Evolutionary conservation across 768 basidiomycete species (phyloP).

Genomic region (Serendipita sp.): DNA sequence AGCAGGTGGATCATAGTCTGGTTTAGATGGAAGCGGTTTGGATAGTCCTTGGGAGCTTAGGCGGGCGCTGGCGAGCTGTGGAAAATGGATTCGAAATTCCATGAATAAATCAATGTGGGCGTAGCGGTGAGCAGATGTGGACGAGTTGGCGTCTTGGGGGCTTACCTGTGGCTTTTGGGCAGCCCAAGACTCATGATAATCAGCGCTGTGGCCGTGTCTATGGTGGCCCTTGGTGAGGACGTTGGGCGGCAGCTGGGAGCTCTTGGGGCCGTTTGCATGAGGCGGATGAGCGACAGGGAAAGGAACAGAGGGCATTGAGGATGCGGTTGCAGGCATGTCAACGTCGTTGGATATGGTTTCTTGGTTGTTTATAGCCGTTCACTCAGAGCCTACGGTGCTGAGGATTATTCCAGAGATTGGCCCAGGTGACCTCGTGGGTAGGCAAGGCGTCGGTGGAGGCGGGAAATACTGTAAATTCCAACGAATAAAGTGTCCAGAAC

Average conservation of each 20-base stretch:
- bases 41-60: background rate
- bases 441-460: no score
- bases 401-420: no score
- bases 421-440: no score
- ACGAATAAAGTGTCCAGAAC: no score
- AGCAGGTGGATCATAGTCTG: background rate
- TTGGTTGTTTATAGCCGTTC: no score
- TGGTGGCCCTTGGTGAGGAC: background rate
- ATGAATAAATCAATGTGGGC: background rate
- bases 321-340: no score
- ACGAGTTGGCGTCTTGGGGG: background rate
- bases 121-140: background rate
- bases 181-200: background rate
- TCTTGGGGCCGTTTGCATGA: background rate
- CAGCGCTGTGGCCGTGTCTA: constrained; percentile 1
- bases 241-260: background rate
- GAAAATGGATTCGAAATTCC: background rate
- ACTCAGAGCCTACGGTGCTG: no score
- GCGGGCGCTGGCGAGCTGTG: background rate
- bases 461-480: no score
- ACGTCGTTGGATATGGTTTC: no score
- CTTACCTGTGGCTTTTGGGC: constrained; percentile 2
- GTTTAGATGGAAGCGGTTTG: background rate
- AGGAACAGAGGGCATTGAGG: background rate
- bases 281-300: background rate